Base-by-base conservation (phyloP, 331 rosid species). In the Arachis monticola region DNA sequence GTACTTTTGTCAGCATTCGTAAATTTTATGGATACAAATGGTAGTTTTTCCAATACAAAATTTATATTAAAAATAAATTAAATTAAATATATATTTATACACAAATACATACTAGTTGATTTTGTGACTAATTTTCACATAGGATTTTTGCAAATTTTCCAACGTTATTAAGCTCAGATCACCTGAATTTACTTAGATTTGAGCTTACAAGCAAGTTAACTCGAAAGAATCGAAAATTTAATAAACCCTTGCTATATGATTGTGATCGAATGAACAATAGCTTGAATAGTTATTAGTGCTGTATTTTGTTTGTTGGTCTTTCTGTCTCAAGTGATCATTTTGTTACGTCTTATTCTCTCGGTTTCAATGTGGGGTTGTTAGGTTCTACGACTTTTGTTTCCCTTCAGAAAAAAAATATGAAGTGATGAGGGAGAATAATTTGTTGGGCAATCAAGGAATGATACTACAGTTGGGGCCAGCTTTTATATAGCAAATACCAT, bases 381-480 rank as follows among this genome's bases (percentile, higher is more conserved):
- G 51, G 64, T 77, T 77, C 70, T 17, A 48, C 5, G 75, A 60
- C 52, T 69, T 60, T 77, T 65, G 57, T 58, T 64, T 55, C 58
- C 73, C 67, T 5, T 40, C 0, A 60, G 22, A 10, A 67, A 59
- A 58, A 69, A 59, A 58, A 69, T 60, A 73, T 11, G 60, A 9
- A 59, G 53, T 67, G 46, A 41, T 12, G 67, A 63, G 12, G 64
- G 55, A 51, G 75, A 78, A 69, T 66, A 31, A 71, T 64, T 58
- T 76, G 75, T 81, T 65, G 48, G 70, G 55, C 64, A 76, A 71
- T 65, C 52, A 76, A 76, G 62, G 81, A 76, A 81, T 64, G 71
- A 70, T 58, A 66, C 35, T 3, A 35, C 32, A 74, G 68, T 56
- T 63, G 80, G 81, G 73, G 73, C 76, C 73, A 70, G 46, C 74